These are phyloP conservation scores for Aquilaria agallochum DNA, from an alignment of 441 rosid genomes.

Conservation along the genomic window DNA sequence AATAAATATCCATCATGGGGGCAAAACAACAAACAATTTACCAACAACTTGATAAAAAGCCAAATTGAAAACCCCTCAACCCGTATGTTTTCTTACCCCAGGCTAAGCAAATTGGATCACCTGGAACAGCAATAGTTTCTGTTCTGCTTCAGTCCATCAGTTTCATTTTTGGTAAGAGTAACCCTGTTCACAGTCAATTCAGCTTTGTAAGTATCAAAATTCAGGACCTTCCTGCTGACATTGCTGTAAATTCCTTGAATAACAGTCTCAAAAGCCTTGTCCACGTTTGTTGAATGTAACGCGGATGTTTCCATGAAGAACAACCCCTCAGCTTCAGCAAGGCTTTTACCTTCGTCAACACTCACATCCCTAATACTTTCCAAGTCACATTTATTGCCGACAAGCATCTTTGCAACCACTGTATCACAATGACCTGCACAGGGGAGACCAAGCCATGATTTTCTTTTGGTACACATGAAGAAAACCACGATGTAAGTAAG, in stretches of 20 bases:
- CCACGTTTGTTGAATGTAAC: constrained; percentile 58
- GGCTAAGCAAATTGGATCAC: constrained; percentile 25
- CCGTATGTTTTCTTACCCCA: constrained; percentile 10
- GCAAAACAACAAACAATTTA: constrained; percentile 20
- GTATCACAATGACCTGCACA: constrained; percentile 67
- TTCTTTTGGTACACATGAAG: too few relatives aligned
- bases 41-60: constrained; percentile 23
- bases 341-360: constrained; percentile 56
- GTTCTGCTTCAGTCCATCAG: constrained; percentile 32
- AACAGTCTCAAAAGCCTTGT: constrained; percentile 58
- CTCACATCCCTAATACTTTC: constrained; percentile 55
- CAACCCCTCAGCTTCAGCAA: constrained; percentile 62
- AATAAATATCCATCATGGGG: constrained; percentile 11
- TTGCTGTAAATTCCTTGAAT: constrained; percentile 53
- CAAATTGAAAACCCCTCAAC: constrained; percentile 13
- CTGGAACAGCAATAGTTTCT: constrained; percentile 60
- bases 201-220: constrained; percentile 62
- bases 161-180: constrained; percentile 30
- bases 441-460: too few relatives aligned
- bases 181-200: constrained; percentile 57
- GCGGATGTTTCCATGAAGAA: constrained; percentile 81
- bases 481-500: too few relatives aligned
- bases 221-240: constrained; percentile 56
- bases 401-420: constrained; percentile 53
- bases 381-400: constrained; percentile 68